Evolutionary conservation across 2,329 filamentous ascomycete species (phyloP), one percentile per base, ranked within the genome.

Genomic region (Xylaria sp.): DNA sequence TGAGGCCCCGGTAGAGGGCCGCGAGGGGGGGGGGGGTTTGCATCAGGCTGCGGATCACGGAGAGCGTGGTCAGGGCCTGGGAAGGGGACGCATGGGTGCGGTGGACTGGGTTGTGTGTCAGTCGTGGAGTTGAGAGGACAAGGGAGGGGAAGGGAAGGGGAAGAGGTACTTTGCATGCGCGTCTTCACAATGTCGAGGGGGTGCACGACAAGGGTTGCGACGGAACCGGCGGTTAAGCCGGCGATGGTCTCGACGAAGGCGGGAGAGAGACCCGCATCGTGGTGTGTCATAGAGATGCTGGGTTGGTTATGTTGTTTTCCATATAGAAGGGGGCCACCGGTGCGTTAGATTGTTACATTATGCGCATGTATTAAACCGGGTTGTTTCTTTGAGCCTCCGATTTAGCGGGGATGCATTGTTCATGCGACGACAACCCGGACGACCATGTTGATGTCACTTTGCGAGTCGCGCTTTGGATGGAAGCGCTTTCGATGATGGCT

Each of bases 101-200:
- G 66, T 84, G 78, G 66, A 86, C 83, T 71, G 42, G 49, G 13
- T 2, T 19, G 48, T 30, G 50, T 13, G 52, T 60, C 37, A 58
- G 59, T 66, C 61, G 65, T 61, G 18, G 10, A 5, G 8, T 54
- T 54, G 11, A 42, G 44, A 42, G 16, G 7, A 35, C 37, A 23
- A 19, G 19, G 16, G 19, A 16, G 16, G 16, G 16, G 16, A 16
- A 16, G 16, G 16, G 16, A 16, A 16, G 50, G 53, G 2, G 30
- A 71, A 78, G 23, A 30, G 23, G 60, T 78, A 92, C 90, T 87
- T 78, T 99, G 94, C 72, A 99, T 86, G 65, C 94, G 89, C 62
- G 93, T 97, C 81, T 99, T 99, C 73, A 97, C 87, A 65, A 99
- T 87, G 76, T 99, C 94, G 61, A 99, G 85, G 37, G 94, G 94